These are phyloP conservation scores for Acanthamoeba triangularis DNA, from an alignment of 208 protist genomes.

Conservation along the genomic window DNA sequence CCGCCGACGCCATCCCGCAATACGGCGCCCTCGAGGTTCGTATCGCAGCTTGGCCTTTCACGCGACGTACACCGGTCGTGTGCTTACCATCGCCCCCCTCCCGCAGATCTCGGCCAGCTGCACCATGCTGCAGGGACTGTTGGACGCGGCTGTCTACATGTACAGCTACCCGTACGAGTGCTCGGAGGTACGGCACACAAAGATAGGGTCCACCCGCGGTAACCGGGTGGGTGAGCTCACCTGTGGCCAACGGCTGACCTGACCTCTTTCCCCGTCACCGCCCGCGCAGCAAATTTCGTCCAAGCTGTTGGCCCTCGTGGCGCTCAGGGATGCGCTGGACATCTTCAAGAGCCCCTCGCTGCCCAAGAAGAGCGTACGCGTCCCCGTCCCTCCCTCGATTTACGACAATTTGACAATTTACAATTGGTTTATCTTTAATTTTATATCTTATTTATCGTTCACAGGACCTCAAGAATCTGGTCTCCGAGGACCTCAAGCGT, in stretches of 20 bases:
- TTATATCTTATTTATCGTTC: not conserved
- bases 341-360: slow-evolving; percentile 7
- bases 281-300: slow-evolving; percentile 41
- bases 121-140: slow-evolving; percentile 69
- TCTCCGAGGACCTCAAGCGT: slow-evolving; percentile 60
- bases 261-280: not conserved
- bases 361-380: slow-evolving; percentile 43
- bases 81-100: not conserved
- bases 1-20: slow-evolving; percentile 43
- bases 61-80: not conserved
- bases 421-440: not conserved
- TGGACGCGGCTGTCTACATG: slow-evolving; percentile 56
- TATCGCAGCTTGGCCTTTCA: not conserved
- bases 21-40: slow-evolving; percentile 69
- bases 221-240: not conserved
- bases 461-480: slow-evolving; percentile 63
- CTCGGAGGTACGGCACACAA: slow-evolving; percentile 2
- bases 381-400: not conserved
- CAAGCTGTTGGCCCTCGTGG: slow-evolving; percentile 60
- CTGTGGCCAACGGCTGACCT: not conserved
- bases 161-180: slow-evolving; percentile 77
- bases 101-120: slow-evolving; percentile 57
- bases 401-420: too few relatives aligned
- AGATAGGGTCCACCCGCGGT: not conserved
- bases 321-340: slow-evolving; percentile 57